Percentiles rank a stretch among this genome's conserved stretches.
Evolutionary conservation across 2,329 filamentous ascomycete species (phyloP).

Genomic region (Arthroderma uncinatum): DNA sequence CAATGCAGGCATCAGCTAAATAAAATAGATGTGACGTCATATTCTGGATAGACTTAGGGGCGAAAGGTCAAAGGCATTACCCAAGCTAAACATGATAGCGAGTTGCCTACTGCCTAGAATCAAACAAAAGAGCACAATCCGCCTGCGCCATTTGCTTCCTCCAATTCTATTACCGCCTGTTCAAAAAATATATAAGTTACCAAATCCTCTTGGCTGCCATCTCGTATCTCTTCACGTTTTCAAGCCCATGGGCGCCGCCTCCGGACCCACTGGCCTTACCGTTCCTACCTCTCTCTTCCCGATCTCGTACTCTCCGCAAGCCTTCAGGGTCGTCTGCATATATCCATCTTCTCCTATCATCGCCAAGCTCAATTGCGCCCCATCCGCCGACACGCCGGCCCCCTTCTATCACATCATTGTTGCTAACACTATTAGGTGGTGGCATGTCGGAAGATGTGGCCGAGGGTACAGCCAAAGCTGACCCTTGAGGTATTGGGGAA

Average conservation of each 20-base stretch:
- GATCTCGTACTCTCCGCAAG: conserved; percentile 51
- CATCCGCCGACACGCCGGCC: conserved; percentile 69
- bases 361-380: conserved; percentile 76
- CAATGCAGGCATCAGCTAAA: no score
- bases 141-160: no score
- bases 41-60: no score
- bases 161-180: background rate
- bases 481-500: background rate
- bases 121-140: no score
- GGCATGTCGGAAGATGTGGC: conserved; percentile 20
- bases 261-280: conserved; percentile 46
- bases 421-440: conserved; percentile 26
- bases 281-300: conserved; percentile 50
- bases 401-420: conserved; percentile 53
- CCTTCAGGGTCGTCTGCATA: conserved; percentile 75
- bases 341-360: conserved; percentile 75
- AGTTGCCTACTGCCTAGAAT: no score
- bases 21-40: no score
- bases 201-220: conserved; percentile 97
- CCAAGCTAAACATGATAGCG: no score
- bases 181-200: conserved; percentile 41
- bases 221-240: conserved; percentile 66
- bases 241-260: conserved; percentile 48
- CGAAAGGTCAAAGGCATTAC: no score
- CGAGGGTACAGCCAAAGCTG: conserved; percentile 6